Conservation (phyloP, 1,284 basidiomycete species). For the Chalciporus sp. region DNA sequence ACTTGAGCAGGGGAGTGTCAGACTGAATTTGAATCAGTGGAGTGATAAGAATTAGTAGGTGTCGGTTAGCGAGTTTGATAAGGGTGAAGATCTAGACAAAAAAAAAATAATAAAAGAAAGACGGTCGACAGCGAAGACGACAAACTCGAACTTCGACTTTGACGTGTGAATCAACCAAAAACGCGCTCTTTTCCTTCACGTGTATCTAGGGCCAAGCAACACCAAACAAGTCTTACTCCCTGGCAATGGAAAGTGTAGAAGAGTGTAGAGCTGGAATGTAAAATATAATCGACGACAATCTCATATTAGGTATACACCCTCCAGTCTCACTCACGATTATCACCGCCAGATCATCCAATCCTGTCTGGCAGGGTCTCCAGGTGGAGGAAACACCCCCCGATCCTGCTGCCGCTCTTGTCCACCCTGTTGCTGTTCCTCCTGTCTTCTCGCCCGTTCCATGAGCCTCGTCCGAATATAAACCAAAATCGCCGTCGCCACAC, state of each 20-base stretch:
- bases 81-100: too few species aligned
- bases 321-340: too few species aligned
- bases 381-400: conserved; percentile 59
- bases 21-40: not conserved
- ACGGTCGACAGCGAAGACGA: not conserved
- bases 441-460: conserved; percentile 64
- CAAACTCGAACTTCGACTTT: not conserved
- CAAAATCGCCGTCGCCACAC: conserved; percentile 64
- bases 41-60: too few species aligned
- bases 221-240: conserved; percentile 24
- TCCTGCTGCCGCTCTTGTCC: conserved; percentile 15
- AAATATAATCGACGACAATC: not conserved
- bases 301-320: not conserved
- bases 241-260: too few species aligned
- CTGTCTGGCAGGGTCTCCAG: conserved; percentile 62
- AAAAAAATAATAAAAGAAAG: too few species aligned
- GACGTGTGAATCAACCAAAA: not conserved
- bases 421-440: conserved; percentile 34
- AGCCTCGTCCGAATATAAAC: conserved; percentile 74
- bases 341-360: conserved; percentile 64
- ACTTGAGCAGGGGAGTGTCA: too few species aligned
- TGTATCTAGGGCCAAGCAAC: conserved; percentile 21
- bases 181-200: not conserved
- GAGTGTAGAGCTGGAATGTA: not conserved
- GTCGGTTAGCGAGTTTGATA: too few species aligned